phyloP scores from a whole-genome alignment of 1,139 yeast genomes.

The Hyphopichia burtonii region DNA sequence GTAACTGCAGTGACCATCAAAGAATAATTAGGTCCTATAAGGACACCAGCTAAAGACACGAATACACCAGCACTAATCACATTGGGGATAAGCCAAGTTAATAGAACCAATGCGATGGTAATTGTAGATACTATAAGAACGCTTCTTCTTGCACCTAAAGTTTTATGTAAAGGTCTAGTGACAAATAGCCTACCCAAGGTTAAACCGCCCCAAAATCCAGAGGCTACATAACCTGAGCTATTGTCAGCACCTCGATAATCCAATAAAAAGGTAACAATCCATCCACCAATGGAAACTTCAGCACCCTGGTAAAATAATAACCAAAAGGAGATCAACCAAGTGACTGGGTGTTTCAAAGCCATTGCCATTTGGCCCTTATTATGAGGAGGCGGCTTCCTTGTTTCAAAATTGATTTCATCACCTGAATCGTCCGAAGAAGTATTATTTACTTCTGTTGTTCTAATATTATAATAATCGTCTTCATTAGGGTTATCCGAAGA shows the following conservation, averaged over 20 bases:
- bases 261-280: conserved; percentile 65
- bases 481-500: too few species aligned
- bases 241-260: conserved; percentile 51
- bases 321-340: conserved; percentile 57
- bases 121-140: conserved; percentile 32
- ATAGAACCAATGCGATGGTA: conserved; percentile 34
- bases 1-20: conserved; percentile 45
- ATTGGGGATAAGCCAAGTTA: conserved; percentile 49
- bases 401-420: too few species aligned
- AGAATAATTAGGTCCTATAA: conserved; percentile 57
- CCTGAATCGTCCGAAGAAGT: neutral
- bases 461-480: neutral
- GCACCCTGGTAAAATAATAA: conserved; percentile 66
- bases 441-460: conserved; percentile 1
- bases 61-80: conserved; percentile 43
- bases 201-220: conserved; percentile 74
- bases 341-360: conserved; percentile 41
- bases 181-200: conserved; percentile 58
- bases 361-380: conserved; percentile 10
- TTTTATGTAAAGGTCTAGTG: conserved; percentile 38
- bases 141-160: conserved; percentile 51
- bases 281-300: conserved; percentile 69
- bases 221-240: conserved; percentile 60
- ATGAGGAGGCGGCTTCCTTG: too few species aligned
- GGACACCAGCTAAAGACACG: conserved; percentile 47